These are phyloP conservation scores for Talinum fruticosum DNA, from an alignment of 148 eudicot species.

Conservation along the genomic window DNA sequence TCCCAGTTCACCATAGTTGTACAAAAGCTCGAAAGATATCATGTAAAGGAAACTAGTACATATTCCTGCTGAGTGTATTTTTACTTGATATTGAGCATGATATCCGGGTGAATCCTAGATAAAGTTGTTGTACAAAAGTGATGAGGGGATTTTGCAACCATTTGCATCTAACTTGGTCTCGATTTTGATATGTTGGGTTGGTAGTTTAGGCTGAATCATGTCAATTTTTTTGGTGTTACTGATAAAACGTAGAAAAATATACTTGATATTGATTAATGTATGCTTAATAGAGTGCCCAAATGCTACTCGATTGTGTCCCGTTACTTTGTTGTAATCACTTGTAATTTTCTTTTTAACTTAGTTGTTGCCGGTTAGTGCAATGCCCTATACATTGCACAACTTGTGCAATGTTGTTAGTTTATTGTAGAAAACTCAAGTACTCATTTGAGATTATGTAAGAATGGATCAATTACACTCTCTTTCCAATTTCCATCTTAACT, in stretches of 20 bases:
- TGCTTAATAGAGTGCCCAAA: neutral
- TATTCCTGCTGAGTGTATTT: neutral
- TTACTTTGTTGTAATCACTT: neutral
- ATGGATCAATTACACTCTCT: too few species aligned
- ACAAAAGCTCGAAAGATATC: neutral
- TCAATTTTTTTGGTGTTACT: neutral
- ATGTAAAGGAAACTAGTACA: neutral
- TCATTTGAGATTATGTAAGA: neutral
- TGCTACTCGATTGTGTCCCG: neutral
- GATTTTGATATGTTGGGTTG: slow-evolving; percentile 5
- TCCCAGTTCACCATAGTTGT: slow-evolving; percentile 57
- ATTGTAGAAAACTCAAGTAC: neutral
- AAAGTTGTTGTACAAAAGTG: neutral
- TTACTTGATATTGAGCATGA: slow-evolving; percentile 3
- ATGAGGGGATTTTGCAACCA: neutral
- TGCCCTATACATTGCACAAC: neutral
- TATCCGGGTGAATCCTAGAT: neutral
- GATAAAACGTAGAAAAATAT: neutral
- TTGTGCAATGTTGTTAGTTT: neutral
- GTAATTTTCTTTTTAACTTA: neutral
- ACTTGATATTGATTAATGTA: neutral
- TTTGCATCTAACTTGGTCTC: neutral
- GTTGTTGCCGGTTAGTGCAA: neutral
- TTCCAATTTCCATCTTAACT: neutral
- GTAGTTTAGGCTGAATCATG: neutral